A percentile compares a stretch with the other conserved stretches of the same genome.
Conservation (phyloP, 164 flowering plant species). For the Paratinospora sagittata region DNA sequence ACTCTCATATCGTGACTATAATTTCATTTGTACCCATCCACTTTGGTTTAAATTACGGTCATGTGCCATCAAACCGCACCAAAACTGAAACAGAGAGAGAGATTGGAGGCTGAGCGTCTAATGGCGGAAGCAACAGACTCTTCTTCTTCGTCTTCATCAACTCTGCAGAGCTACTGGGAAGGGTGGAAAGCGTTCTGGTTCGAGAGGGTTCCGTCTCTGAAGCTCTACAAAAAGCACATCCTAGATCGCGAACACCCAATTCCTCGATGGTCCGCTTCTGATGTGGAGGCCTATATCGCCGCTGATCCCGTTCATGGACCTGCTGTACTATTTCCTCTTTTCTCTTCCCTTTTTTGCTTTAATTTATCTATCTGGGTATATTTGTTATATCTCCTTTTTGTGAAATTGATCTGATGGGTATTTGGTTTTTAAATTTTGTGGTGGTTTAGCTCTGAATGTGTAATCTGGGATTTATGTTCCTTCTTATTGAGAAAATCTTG, state of each 20-base stretch:
- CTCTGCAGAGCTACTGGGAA: slow-evolving; percentile 14
- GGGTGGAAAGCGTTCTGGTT: slow-evolving; percentile 49
- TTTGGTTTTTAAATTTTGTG: background rate
- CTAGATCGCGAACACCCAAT: slow-evolving; percentile 43
- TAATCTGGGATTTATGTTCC: background rate
- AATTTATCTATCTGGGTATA: background rate
- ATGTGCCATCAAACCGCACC: too few species aligned
- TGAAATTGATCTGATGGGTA: background rate
- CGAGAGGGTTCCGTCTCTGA: slow-evolving; percentile 50
- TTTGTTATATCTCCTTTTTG: background rate
- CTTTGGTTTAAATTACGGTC: too few species aligned
- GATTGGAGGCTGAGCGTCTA: background rate
- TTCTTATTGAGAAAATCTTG: background rate
- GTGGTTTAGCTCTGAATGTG: background rate
- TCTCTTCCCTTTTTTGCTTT: slow-evolving; percentile 3
- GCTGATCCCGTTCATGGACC: slow-evolving; percentile 85
- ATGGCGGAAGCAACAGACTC: slow-evolving; percentile 13
- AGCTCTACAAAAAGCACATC: slow-evolving; percentile 40
- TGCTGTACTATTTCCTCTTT: slow-evolving; percentile 29
- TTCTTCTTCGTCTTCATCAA: slow-evolving; percentile 8
- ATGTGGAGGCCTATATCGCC: slow-evolving; percentile 74
- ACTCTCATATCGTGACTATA: too few species aligned
- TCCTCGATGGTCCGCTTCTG: slow-evolving; percentile 64
- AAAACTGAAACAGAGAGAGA: too few species aligned
- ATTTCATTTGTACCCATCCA: too few species aligned